Evolutionary conservation across 441 rosid species (phyloP), one percentile per base, ranked within the genome.

Genomic region (Eruca vesicaria): DNA sequence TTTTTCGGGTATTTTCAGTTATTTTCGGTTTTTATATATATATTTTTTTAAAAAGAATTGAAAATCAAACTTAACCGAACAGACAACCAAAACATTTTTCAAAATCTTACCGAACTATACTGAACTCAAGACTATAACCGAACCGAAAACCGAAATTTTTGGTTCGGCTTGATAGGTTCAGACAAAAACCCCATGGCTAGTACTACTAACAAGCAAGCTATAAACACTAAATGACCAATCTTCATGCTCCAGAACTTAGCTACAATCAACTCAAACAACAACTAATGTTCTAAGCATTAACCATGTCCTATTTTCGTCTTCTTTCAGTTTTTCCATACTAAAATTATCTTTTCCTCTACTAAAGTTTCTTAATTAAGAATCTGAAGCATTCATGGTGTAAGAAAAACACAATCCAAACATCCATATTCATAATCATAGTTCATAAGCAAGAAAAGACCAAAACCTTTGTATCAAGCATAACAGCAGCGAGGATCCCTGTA

Each of bases 391-490:
- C 26, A 61, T 11, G 15, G 43, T 32, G 66, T 33, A 9, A 38
- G n/a, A 12, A 12, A 52, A 63, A 43, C 53, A 35, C 43, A 59
- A 41, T 6, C 19, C n/a, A n/a, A 62, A 41, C 41, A 66, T 38
- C 19, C 5, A 43, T 41, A 48, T 65, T 15, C 36, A 23, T 26
- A 9, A 41, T 18, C n/a, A n/a, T n/a, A 18, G 19, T 20, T 26
- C 53, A 63, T 20, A 43, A 14, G 20, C 4, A 7, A 23, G 57
- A 32, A 63, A 41, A 38, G 32, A 67, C 19, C 1, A 63, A n/a
- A 57, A 75, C 92, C 89, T 88, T 88, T 20, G 89, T 84, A 71
- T 88, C 92, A 45, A 88, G 78, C 92, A 88, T 86, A 70, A 86
- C 89, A 63, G 92, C 92, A 52, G 86, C 86, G 73, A 84, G 86